These are phyloP conservation scores for Magnolia kwangsiensis DNA, from an alignment of 164 flowering plant genomes.

Conservation along the genomic window DNA sequence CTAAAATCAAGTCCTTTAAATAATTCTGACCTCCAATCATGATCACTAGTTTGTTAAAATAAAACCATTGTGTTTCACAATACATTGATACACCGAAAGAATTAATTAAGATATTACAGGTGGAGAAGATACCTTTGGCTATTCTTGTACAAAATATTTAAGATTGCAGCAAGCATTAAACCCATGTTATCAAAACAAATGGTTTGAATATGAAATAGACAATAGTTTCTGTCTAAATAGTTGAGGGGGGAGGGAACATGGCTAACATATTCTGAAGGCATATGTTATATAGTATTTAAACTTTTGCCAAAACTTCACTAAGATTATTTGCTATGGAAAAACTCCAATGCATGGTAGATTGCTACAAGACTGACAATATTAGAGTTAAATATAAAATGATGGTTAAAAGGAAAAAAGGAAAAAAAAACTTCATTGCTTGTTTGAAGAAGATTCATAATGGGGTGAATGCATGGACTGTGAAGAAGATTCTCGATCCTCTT, in stretches of 20 bases:
- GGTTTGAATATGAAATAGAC: conserved; percentile 72
- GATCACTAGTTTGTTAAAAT: no score
- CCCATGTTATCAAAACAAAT: conserved; percentile 93
- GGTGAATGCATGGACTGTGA: no score
- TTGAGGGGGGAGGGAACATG: not conserved
- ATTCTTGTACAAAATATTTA: conserved; percentile 60
- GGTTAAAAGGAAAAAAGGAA: not conserved
- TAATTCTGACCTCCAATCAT: no score
- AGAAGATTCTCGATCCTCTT: no score
- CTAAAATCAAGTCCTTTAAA: no score
- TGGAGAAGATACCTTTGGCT: conserved; percentile 50
- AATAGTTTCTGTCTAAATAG: not conserved
- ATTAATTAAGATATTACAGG: not conserved
- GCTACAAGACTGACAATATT: conserved; percentile 14
- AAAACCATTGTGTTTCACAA: no score
- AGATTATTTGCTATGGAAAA: conserved; percentile 88
- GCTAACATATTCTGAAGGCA: not conserved
- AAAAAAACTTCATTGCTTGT: no score
- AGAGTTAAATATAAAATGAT: not conserved
- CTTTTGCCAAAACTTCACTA: conserved; percentile 93
- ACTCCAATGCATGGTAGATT: conserved; percentile 89
- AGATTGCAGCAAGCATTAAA: conserved; percentile 71
- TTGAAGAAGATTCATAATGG: not conserved
- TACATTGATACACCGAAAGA: not conserved
- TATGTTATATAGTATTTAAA: conserved; percentile 53